A percentile compares a stretch with the other conserved stretches of the same genome.
phyloP scores from a whole-genome alignment of 2,329 filamentous ascomycete species.

The Pestalotiopsis sp. region DNA sequence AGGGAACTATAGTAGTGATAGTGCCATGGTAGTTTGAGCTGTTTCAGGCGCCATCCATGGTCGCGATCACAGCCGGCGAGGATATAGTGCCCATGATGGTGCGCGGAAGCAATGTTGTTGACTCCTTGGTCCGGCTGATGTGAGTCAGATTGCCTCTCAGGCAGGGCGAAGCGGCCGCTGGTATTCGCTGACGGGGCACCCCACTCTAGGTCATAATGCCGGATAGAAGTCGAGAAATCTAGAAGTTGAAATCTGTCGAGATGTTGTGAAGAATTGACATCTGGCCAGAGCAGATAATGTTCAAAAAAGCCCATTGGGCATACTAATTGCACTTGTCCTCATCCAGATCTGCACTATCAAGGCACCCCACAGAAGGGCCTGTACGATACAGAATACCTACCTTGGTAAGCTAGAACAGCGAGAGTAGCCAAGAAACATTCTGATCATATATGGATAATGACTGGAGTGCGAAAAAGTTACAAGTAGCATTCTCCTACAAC shows the following conservation, averaged over 20 bases:
- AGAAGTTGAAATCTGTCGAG: not conserved
- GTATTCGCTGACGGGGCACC: not conserved
- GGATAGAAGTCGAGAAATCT: not conserved
- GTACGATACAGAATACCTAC: no score
- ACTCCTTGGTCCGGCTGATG: not conserved
- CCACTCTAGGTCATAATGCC: not conserved
- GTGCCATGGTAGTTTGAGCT: not conserved
- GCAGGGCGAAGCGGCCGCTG: not conserved
- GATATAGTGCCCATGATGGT: not conserved
- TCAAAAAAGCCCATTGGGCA: no score
- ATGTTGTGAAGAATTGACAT: not conserved
- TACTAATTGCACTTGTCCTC: no score
- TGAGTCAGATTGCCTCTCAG: not conserved
- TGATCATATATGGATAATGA: no score
- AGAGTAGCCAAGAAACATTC: no score
- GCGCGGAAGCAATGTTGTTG: not conserved
- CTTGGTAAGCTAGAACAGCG: no score
- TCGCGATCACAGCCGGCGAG: not conserved
- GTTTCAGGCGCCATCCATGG: not conserved
- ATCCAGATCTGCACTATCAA: no score
- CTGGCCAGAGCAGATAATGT: not conserved
- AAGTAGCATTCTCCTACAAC: no score
- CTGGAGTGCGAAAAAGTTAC: no score
- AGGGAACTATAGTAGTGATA: not conserved
- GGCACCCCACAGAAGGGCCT: no score